These are phyloP conservation scores for Calocybe indica DNA, from an alignment of 768 basidiomycete species.

Conservation along the genomic window DNA sequence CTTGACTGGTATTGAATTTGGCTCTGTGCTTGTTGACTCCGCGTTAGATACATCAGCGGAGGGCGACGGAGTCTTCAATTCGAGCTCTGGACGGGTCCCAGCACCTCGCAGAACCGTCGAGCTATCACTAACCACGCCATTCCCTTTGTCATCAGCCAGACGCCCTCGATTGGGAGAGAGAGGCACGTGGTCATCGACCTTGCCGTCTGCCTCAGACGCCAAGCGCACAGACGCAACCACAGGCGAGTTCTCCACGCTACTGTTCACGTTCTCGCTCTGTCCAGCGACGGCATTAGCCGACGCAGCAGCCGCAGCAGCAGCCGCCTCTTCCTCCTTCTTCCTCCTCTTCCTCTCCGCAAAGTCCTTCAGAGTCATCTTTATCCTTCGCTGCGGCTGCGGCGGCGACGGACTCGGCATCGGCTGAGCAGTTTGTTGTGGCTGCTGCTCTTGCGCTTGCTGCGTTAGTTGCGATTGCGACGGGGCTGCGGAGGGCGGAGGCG, in stretches of 20 bases:
- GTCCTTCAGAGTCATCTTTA: conserved; percentile 55
- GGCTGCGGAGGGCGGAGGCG: neutral
- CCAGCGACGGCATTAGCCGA: neutral
- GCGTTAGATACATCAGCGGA: too few species aligned
- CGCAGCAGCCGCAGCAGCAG: conserved; percentile 6
- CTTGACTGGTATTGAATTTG: too few species aligned
- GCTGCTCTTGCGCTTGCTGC: too few species aligned
- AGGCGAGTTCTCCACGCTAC: conserved; percentile 9
- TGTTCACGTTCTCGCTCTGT: neutral
- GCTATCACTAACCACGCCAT: too few species aligned
- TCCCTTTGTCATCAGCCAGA: too few species aligned
- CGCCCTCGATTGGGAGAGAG: too few species aligned
- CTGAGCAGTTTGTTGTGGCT: too few species aligned
- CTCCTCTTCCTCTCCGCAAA: conserved; percentile 52
- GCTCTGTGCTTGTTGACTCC: too few species aligned
- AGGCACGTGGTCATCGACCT: neutral
- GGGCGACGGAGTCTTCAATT: too few species aligned
- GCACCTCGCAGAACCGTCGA: too few species aligned
- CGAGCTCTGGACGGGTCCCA: too few species aligned
- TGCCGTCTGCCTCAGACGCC: neutral
- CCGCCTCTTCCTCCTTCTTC: conserved; percentile 38
- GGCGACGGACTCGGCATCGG: conserved; percentile 1
- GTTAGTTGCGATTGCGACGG: neutral
- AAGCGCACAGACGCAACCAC: neutral
- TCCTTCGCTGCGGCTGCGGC: conserved; percentile 33